These are phyloP conservation scores for Scopulariopsis brevicaulis DNA, from an alignment of 2,329 filamentous ascomycete species.

Conservation along the genomic window DNA sequence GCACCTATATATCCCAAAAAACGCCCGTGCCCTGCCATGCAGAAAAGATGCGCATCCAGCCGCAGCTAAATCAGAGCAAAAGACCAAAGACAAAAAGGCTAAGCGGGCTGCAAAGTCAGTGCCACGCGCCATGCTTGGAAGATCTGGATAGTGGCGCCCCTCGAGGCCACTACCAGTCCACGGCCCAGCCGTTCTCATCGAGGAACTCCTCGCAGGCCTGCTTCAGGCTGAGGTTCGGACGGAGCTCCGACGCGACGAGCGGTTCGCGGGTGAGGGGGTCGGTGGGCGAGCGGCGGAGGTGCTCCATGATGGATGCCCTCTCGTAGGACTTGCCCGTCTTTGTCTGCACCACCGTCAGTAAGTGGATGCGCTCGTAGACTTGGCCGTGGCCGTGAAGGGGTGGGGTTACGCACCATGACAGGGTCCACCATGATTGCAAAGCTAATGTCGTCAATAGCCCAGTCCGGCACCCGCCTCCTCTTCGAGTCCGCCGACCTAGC, in stretches of 20 bases:
- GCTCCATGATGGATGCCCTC: conserved; percentile 72
- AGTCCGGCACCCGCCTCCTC: conserved; percentile 57
- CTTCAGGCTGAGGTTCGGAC: conserved; percentile 72
- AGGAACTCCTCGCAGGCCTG: conserved; percentile 80
- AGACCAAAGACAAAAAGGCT: background rate
- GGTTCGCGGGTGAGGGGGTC: conserved; percentile 81
- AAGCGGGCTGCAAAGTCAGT: too few relatives aligned
- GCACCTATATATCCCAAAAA: background rate
- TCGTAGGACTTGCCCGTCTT: conserved; percentile 89
- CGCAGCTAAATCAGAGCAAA: background rate
- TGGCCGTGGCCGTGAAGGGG: background rate
- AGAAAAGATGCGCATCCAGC: background rate
- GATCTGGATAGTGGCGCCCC: too few relatives aligned
- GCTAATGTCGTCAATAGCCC: conserved; percentile 65
- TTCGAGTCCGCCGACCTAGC: conserved; percentile 31
- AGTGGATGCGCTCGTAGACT: background rate
- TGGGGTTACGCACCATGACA: conserved; percentile 32
- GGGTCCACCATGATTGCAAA: conserved; percentile 67
- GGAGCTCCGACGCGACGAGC: conserved; percentile 55
- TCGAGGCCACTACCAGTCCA: conserved; percentile 56
- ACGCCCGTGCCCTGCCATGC: background rate
- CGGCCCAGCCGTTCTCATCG: conserved; percentile 80
- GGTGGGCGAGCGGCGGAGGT: conserved; percentile 60
- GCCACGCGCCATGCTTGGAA: too few relatives aligned
- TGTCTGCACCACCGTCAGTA: conserved; percentile 33